phyloP scores from a whole-genome alignment of 2,329 filamentous ascomycete genomes.

The Colletotrichum abscissum region DNA sequence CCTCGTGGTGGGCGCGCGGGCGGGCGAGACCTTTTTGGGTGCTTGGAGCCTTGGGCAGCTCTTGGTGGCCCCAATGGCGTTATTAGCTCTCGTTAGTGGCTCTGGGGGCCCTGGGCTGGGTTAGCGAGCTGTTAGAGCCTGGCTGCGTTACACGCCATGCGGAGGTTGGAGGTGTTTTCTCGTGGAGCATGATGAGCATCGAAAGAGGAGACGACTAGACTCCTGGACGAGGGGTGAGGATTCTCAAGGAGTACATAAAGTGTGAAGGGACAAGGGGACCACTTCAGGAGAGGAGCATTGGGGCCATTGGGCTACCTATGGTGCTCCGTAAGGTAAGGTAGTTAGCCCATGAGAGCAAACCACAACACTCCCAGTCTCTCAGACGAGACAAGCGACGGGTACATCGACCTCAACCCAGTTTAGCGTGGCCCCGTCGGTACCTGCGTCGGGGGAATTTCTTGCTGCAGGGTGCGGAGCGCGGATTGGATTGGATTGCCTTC shows the following conservation, averaged over 20 bases:
- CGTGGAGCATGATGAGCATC: neutral
- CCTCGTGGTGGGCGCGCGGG: conserved; percentile 16
- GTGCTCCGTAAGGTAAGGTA: too few species aligned
- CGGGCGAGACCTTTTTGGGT: conserved; percentile 6
- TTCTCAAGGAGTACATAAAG: too few species aligned
- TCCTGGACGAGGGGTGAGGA: too few species aligned
- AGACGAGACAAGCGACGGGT: neutral
- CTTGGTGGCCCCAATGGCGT: conserved; percentile 25
- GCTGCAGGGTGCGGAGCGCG: conserved; percentile 19
- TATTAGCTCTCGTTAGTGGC: conserved; percentile 17
- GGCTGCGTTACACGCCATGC: conserved; percentile 27
- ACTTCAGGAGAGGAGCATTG: neutral
- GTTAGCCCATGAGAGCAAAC: neutral
- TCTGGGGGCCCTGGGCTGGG: conserved; percentile 9
- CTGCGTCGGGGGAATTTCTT: conserved; percentile 31
- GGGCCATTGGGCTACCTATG: neutral
- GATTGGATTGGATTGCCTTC: neutral
- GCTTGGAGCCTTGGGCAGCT: conserved; percentile 7
- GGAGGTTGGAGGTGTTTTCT: conserved; percentile 3
- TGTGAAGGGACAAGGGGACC: neutral
- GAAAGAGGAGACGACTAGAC: neutral
- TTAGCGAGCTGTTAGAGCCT: conserved; percentile 23
- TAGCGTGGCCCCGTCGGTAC: conserved; percentile 31
- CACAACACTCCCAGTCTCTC: neutral
- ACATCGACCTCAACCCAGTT: conserved; percentile 14